These are phyloP conservation scores for Pugionium dolabratum DNA, from an alignment of 345 rosid genomes.

Conservation along the genomic window DNA sequence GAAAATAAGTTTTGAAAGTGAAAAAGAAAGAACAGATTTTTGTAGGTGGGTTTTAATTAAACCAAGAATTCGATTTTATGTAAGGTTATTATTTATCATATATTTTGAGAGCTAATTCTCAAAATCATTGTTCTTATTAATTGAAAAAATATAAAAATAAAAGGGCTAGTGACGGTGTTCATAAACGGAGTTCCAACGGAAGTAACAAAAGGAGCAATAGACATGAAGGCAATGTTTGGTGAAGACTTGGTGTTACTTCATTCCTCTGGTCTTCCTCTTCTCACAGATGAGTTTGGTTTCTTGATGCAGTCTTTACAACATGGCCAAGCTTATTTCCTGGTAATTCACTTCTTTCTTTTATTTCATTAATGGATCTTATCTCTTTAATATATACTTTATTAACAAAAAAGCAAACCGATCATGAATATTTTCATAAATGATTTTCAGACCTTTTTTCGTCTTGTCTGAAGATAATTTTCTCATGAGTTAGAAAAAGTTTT, in stretches of 20 bases:
- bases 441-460: neutral
- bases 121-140: neutral
- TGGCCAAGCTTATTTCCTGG: slow-evolving; percentile 95
- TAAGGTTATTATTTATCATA: neutral
- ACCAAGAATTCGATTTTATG: neutral
- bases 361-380: neutral
- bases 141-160: neutral
- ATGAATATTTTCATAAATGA: slow-evolving; percentile 7
- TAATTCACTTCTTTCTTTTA: slow-evolving; percentile 31
- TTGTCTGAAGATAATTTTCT: neutral
- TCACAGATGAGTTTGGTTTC: slow-evolving; percentile 72
- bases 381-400: neutral
- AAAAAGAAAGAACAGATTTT: neutral
- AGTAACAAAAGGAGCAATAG: slow-evolving; percentile 75
- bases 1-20: neutral
- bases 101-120: neutral
- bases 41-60: slow-evolving; percentile 10
- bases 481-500: neutral
- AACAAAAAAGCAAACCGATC: neutral
- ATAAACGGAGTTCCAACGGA: slow-evolving; percentile 84
- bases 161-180: slow-evolving; percentile 72
- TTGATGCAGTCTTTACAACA: slow-evolving; percentile 70
- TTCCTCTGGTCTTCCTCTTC: slow-evolving; percentile 77
- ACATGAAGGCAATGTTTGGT: slow-evolving; percentile 77
- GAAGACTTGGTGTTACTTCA: slow-evolving; percentile 66